Conservation (phyloP, 139 green algal genomes). For the Closterium sp. region DNA sequence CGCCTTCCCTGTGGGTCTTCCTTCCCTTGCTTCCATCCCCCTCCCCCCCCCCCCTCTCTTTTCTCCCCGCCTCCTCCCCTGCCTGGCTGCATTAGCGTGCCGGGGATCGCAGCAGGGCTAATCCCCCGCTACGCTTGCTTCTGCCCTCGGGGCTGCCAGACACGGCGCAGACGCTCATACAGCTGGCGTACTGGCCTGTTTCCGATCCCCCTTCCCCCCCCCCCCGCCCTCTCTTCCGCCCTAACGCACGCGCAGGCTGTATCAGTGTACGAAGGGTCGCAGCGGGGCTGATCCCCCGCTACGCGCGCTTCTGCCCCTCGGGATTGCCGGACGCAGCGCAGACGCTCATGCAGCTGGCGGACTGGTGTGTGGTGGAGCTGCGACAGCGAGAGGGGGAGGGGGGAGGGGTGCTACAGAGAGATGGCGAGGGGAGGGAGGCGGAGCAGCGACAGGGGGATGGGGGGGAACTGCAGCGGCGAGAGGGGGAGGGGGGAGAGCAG, state of each 20-base stretch:
- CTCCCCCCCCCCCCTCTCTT: background rate
- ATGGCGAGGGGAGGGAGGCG: background rate
- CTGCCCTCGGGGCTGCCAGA: conserved; percentile 11
- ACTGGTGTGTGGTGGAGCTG: conserved; percentile 18
- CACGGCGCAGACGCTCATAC: background rate
- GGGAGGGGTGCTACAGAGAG: background rate
- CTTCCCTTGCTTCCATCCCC: background rate
- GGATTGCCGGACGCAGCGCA: conserved; percentile 2
- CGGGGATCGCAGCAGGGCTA: conserved; percentile 17
- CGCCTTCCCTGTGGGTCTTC: no score
- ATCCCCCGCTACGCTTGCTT: conserved; percentile 21
- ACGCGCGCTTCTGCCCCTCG: conserved; percentile 10
- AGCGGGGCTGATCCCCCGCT: conserved; percentile 34
- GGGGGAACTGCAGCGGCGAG: background rate
- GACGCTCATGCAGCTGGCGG: conserved; percentile 26
- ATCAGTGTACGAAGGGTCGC: conserved; percentile 12
- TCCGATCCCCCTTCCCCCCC: background rate
- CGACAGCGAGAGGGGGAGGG: background rate
- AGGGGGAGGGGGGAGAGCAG: background rate
- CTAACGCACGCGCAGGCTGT: conserved; percentile 11
- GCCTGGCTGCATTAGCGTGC: conserved; percentile 31
- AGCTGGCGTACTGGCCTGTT: no score
- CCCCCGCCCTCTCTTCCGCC: no score
- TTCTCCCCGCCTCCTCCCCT: no score
- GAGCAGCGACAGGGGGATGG: background rate